These are phyloP conservation scores for Alternaria brassicae DNA, from an alignment of 2,329 filamentous ascomycete species.

Conservation along the genomic window DNA sequence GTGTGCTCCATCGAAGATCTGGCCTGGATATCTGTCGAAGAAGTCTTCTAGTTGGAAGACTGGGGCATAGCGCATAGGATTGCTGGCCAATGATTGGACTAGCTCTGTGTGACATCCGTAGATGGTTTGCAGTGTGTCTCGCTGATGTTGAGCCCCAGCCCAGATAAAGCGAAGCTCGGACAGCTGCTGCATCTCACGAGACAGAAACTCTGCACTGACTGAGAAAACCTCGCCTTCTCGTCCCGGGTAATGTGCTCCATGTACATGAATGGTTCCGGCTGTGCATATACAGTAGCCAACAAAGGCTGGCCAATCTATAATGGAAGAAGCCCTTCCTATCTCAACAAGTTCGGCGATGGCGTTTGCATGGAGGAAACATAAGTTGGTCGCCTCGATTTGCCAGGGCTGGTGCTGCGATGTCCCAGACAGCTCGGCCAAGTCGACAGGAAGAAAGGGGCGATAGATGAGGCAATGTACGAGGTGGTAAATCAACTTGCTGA, in stretches of 20 bases:
- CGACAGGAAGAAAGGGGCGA: slow-evolving; percentile 83
- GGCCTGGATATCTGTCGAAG: slow-evolving; percentile 79
- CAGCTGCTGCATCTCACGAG: slow-evolving; percentile 80
- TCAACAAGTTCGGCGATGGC: slow-evolving; percentile 84
- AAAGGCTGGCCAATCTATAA: slow-evolving; percentile 85
- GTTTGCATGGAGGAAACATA: slow-evolving; percentile 86
- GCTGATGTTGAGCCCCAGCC: slow-evolving; percentile 80
- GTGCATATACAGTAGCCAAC: slow-evolving; percentile 87
- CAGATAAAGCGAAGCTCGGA: slow-evolving; percentile 76
- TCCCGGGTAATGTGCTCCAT: slow-evolving; percentile 79
- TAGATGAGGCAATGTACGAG: slow-evolving; percentile 87
- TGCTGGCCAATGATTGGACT: slow-evolving; percentile 73
- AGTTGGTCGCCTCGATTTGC: slow-evolving; percentile 89
- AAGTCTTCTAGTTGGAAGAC: slow-evolving; percentile 88
- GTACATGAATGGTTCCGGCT: slow-evolving; percentile 86
- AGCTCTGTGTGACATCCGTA: slow-evolving; percentile 81
- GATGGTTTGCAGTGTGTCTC: slow-evolving; percentile 77
- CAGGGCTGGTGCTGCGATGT: slow-evolving; percentile 87
- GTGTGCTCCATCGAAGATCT: slow-evolving; percentile 76
- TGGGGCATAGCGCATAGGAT: slow-evolving; percentile 74
- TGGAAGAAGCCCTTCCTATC: slow-evolving; percentile 74
- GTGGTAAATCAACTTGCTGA: slow-evolving; percentile 88
- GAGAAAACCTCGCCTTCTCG: slow-evolving; percentile 69
- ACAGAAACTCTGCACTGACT: slow-evolving; percentile 72
- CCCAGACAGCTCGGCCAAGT: slow-evolving; percentile 79